These are phyloP conservation scores for Centrapalus pauciflorus DNA, from an alignment of 129 eudicot genomes.

Conservation along the genomic window DNA sequence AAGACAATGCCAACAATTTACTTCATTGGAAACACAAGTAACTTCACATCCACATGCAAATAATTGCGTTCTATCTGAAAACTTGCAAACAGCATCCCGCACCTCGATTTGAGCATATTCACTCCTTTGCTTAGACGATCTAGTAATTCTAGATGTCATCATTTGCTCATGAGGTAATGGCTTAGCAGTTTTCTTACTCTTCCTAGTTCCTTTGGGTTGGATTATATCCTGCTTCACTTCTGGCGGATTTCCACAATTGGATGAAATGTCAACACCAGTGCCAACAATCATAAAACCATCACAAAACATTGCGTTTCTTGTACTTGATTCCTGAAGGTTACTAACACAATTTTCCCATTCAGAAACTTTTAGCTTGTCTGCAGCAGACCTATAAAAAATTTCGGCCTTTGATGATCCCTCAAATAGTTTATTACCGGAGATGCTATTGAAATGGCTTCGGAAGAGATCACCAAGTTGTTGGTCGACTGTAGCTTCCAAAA, in stretches of 20 bases:
- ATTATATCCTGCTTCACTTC: slow-evolving; percentile 14
- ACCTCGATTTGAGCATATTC: slow-evolving; percentile 20
- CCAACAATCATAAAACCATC: slow-evolving; percentile 16
- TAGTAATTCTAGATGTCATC: slow-evolving; percentile 45
- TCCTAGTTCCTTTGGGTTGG: slow-evolving; percentile 45
- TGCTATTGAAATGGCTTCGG: slow-evolving; percentile 31
- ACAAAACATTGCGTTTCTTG: slow-evolving; percentile 16
- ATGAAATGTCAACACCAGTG: slow-evolving; percentile 10
- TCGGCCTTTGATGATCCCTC: slow-evolving; percentile 42
- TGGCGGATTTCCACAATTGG: slow-evolving; percentile 21
- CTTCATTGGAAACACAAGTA: slow-evolving; percentile 34
- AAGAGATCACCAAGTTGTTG: slow-evolving; percentile 73
- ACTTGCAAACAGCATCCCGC: neutral
- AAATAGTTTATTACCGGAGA: slow-evolving; percentile 15
- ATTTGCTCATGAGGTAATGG: slow-evolving; percentile 31
- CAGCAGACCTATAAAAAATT: slow-evolving; percentile 42
- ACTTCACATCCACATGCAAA: slow-evolving; percentile 30
- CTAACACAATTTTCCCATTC: slow-evolving; percentile 51
- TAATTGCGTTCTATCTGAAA: slow-evolving; percentile 18
- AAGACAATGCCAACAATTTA: slow-evolving; percentile 73
- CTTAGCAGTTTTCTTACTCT: slow-evolving; percentile 45
- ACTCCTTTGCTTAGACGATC: slow-evolving; percentile 45
- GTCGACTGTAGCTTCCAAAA: slow-evolving; percentile 55
- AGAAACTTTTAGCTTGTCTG: slow-evolving; percentile 34
- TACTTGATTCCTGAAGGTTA: slow-evolving; percentile 31